These are phyloP conservation scores for Plantago major DNA, from an alignment of 257 asterid species.

Conservation along the genomic window DNA sequence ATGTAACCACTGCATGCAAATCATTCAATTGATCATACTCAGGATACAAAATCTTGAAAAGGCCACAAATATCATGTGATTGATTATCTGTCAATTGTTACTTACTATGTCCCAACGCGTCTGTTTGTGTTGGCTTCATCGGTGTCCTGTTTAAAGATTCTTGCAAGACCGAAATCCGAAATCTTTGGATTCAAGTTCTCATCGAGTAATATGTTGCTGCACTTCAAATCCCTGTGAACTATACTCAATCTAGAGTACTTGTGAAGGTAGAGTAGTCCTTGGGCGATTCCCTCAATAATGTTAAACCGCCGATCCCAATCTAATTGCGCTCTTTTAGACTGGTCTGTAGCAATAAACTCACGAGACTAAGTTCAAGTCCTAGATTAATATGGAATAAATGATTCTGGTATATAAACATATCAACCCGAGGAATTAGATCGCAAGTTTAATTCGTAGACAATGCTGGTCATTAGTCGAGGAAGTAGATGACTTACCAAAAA, in stretches of 20 bases:
- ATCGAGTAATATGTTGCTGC: slow-evolving; percentile 53
- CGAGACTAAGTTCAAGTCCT: background rate
- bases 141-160: slow-evolving; percentile 40
- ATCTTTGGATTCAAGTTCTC: slow-evolving; percentile 60
- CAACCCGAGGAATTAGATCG: too few species aligned
- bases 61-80: background rate
- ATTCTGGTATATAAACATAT: background rate
- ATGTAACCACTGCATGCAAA: slow-evolving; percentile 51
- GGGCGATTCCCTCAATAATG: slow-evolving; percentile 46
- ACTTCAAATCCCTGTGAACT: slow-evolving; percentile 60
- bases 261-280: slow-evolving; percentile 62
- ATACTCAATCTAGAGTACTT: slow-evolving; percentile 51
- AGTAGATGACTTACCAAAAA: slow-evolving; percentile 33
- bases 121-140: slow-evolving; percentile 46
- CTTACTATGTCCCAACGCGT: slow-evolving; percentile 59
- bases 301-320: slow-evolving; percentile 33
- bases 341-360: slow-evolving; percentile 18
- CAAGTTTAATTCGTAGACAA: background rate
- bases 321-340: slow-evolving; percentile 22
- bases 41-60: background rate
- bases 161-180: slow-evolving; percentile 65
- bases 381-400: too few species aligned
- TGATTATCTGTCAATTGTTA: background rate
- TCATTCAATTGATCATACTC: background rate
- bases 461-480: background rate